Evolutionary conservation across 2,329 filamentous ascomycete species (phyloP), one percentile per base, ranked within the genome.

Genomic region (Colletotrichum trifolii): DNA sequence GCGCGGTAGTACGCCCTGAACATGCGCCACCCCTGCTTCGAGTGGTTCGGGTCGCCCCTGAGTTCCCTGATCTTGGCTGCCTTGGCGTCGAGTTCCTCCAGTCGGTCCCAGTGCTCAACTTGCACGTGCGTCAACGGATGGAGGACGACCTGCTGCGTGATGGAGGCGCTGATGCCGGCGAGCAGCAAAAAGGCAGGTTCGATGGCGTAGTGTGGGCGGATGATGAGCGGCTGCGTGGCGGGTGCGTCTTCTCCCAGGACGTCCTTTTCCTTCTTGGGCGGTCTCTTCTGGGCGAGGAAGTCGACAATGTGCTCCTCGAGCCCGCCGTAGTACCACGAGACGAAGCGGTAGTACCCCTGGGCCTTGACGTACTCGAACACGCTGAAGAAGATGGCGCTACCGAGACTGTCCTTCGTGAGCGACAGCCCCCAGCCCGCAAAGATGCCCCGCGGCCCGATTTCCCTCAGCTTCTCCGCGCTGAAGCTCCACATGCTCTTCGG

Each of bases 351-450:
- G 77, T 92, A 91, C 11, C 83, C 83, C 73, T 94, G 91, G 10
- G 88, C 89, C 74, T 94, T 94, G 72, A 93, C 80, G 52, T 88
- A 91, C 77, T 94, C 91, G 68, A 94, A 94, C 0, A 86, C 87
- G 70, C 85, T 87, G 76, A 94, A 94, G 82, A 93, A 93, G 15
- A 91, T 76, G 40, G 88, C 91, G 57, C 85, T 87, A 11, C 91
- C 91, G 6, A 91, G 75, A 35, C 87, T 87, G 71, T 93, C 91
- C 71, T 93, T 92, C 47, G 88, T 71, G 45, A 93, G 84, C 0
- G 87, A 89, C 2, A 94, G 76, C 0, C 86, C 82, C 86, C 88
- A 94, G 45, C 91, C 91, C 1, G 91, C 90, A 71, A 93, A 93
- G 38, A 93, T 86, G 25, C 91, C 91, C 7, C 89, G 85, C 5